Evolutionary conservation across 2,329 filamentous ascomycete species (phyloP), one percentile per base, ranked within the genome.

Genomic region (Aspergillus costaricaensis): DNA sequence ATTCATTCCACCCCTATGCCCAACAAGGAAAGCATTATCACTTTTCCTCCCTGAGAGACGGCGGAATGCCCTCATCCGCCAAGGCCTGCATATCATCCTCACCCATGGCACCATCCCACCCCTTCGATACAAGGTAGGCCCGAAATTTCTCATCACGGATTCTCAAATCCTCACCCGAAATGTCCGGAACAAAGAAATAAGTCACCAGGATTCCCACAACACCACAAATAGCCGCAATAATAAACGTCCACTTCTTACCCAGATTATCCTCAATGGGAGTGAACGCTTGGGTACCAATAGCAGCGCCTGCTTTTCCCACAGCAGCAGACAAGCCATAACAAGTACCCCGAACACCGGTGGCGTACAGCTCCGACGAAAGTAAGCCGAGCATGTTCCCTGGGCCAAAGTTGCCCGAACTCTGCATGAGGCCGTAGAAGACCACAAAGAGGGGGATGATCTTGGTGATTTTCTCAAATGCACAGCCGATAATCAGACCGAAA

Each of bases 401-500:
- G 5, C 53, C 53, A 14, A 47, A 44, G 19, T 44, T 47, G 6
- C 39, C 53, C 6, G 39, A 55, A n/a, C 53, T 55, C 39, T 55
- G 53, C 53, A 55, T 55, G n/a, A 55, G 23, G 1, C 53, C 53
- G 39, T 55, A 55, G 27, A 55, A 55, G 7, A 55, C 43, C n/a
- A 55, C 53, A 10, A 55, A 55, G 1, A 55, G 39, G 2, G 53
- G 53, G 14, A 55, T 55, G n/a, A 55, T 55, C 39, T 47, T 55
- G 53, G 41, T 55, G 41, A 55, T 55, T 21, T 36, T 44, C 12
- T 55, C 53, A 10, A 47, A 55, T 1, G 53, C 53, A n/a, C 53
- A 55, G 12, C 53, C 53, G 12, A 55, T 55, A 17, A 55, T 55
- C 6, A 55, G 25, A 2, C 53, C 53, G 41, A 55, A 55, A 8